Base-by-base conservation (phyloP, 805 yeast species). In the Candida silvicultrix region DNA sequence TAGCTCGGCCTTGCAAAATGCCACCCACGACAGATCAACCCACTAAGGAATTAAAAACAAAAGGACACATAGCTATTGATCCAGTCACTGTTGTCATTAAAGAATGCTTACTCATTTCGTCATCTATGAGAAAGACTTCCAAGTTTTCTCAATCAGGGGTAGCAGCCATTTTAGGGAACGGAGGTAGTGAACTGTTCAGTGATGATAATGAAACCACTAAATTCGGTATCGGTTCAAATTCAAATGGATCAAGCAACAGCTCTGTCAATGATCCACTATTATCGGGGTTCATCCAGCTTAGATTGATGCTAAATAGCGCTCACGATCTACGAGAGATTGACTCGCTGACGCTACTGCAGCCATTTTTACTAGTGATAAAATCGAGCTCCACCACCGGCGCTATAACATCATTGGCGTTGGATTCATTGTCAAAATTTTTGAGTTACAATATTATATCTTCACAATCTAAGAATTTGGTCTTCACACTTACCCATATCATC, bases 111-210 rank as follows among this genome's bases (percentile, higher is more conserved):
- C 75, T 83, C 47, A 77, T 94, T 44, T 80, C 92, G 18, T 83
- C 95, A 18, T 89, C 94, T 20, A 89, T 94, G 95, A 74, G 97
- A 45, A 89, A 89, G 60, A 75, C 86, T 51, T 78, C 89, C 60
- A 80, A 86, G 51, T 84, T 85, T 54, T 77, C 85, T 38, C 85
- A 84, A 43, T 75, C 83, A 7, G 88, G 89, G 2, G 94, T 90
- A 35, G 92, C 97, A 10, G 88, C 95, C 6, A 79, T 92, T 28
- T 70, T 92, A 40, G 85, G 94, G 2, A 81, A 85, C 5, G 75
- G 81, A 23, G 71, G 60, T 9, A 59, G 65, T 41, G 73, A 79
- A 40, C 73, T 79, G 41, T 78, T 79, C 53, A 75, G 65, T 48
- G 69, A 68, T 47, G 70, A 67, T 49, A 70, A 62, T 41, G 75